Percentiles rank a stretch among this genome's conserved stretches.
Conservation (phyloP, 2,329 filamentous ascomycete genomes). For the Lachnellula subtilissima region DNA sequence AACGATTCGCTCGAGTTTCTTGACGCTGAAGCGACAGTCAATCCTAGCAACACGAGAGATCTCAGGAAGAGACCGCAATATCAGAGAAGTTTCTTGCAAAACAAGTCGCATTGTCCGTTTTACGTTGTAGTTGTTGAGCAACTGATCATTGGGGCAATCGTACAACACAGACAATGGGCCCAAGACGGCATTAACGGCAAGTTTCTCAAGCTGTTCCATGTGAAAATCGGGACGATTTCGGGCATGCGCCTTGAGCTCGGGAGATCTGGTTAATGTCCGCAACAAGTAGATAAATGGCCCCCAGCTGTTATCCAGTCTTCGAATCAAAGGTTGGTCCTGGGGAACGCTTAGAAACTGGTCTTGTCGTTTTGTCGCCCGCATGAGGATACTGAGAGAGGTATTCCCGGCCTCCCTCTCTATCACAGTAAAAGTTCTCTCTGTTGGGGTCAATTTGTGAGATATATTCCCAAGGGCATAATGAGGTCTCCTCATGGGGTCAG, state of each 20-base stretch:
- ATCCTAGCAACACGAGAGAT: conserved; percentile 51
- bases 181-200: conserved; percentile 71
- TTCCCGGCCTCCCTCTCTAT: conserved; percentile 33
- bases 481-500: conserved; percentile 59
- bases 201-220: conserved; percentile 69
- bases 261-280: conserved; percentile 56
- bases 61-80: conserved; percentile 73
- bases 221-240: conserved; percentile 59
- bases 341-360: neutral
- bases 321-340: conserved; percentile 10
- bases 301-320: conserved; percentile 32
- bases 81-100: conserved; percentile 66
- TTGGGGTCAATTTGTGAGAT: conserved; percentile 35
- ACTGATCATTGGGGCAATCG: conserved; percentile 67
- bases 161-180: conserved; percentile 78
- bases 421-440: conserved; percentile 37
- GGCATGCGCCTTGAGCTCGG: conserved; percentile 55
- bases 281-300: conserved; percentile 53
- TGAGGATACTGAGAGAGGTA: conserved; percentile 33
- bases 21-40: conserved; percentile 51
- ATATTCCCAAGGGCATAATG: conserved; percentile 56
- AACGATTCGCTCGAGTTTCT: conserved; percentile 58
- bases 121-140: conserved; percentile 63
- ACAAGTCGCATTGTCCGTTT: conserved; percentile 65
- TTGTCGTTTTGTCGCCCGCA: neutral